These are phyloP conservation scores for Pseudovirgaria hyperparasitica DNA, from an alignment of 2,329 filamentous ascomycete genomes.

Conservation along the genomic window DNA sequence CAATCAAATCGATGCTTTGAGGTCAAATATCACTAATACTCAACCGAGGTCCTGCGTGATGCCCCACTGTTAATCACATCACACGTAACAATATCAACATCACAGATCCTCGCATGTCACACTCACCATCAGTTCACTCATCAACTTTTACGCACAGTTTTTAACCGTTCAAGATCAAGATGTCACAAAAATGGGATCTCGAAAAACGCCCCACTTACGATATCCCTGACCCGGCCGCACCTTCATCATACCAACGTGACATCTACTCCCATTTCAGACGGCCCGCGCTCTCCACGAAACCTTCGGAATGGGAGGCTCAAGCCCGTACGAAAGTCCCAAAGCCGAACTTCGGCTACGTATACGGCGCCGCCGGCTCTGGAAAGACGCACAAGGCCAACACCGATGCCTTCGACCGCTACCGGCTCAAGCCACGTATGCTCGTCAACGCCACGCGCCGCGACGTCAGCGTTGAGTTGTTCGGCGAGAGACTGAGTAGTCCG, in stretches of 20 bases:
- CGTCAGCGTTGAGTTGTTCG: slow-evolving; percentile 21
- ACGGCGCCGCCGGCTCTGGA: slow-evolving; percentile 24
- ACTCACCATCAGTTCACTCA: too few species aligned
- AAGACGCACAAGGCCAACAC: slow-evolving; percentile 23
- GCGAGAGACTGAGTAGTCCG: slow-evolving; percentile 35
- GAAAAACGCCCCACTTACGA: too few species aligned
- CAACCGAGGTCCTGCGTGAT: too few species aligned
- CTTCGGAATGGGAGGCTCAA: slow-evolving; percentile 25
- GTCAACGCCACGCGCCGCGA: slow-evolving; percentile 22
- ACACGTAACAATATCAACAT: too few species aligned
- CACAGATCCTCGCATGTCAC: too few species aligned
- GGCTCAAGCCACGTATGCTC: slow-evolving; percentile 28
- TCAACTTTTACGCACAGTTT: too few species aligned
- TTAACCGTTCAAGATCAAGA: too few species aligned
- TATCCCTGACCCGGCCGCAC: slow-evolving; percentile 23
- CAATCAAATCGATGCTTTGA: too few species aligned
- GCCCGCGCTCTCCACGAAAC: slow-evolving; percentile 28
- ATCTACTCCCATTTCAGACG: slow-evolving; percentile 24
- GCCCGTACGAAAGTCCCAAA: slow-evolving; percentile 19
- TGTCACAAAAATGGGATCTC: too few species aligned
- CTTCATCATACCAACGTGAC: slow-evolving; percentile 19
- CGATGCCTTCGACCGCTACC: slow-evolving; percentile 26
- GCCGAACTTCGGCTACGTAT: slow-evolving; percentile 28
- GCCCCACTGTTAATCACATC: too few species aligned
- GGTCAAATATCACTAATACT: too few species aligned